Percentiles rank a stretch among this genome's conserved stretches.
Evolutionary conservation across 2,329 filamentous ascomycete genomes (phyloP).

Genomic region (Sordariomycetes sp.): DNA sequence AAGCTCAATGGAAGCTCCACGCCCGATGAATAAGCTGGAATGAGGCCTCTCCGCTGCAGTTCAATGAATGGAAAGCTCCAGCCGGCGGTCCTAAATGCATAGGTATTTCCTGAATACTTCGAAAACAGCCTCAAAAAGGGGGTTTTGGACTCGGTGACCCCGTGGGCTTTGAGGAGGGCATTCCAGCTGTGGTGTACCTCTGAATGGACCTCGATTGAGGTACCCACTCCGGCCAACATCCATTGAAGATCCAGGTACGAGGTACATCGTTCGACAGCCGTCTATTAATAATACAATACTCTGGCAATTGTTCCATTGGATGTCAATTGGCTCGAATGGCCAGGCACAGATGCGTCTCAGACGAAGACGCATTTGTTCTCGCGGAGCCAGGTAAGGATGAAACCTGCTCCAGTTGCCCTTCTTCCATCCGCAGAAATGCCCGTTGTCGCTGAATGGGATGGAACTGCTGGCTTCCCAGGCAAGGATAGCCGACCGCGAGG

Average conservation of each 20-base stretch:
- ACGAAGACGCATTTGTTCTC: too few relatives aligned
- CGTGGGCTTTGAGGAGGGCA: background rate
- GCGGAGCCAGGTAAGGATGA: too few relatives aligned
- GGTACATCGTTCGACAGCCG: background rate
- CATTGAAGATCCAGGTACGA: background rate
- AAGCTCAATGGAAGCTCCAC: background rate
- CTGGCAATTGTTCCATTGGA: too few relatives aligned
- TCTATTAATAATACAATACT: background rate
- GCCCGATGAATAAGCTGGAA: background rate
- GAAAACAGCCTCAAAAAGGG: background rate
- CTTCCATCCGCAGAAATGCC: too few relatives aligned
- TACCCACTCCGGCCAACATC: background rate
- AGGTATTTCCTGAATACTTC: background rate
- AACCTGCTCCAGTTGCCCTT: too few relatives aligned
- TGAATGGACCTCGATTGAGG: background rate
- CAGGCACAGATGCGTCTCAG: too few relatives aligned
- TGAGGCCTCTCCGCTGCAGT: background rate
- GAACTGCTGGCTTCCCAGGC: too few relatives aligned
- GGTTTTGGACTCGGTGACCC: background rate
- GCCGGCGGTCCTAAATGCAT: background rate
- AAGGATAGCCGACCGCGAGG: too few relatives aligned
- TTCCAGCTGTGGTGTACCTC: background rate
- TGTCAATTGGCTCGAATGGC: too few relatives aligned
- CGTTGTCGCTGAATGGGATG: too few relatives aligned
- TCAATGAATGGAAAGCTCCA: background rate